Conservation (phyloP, 768 basidiomycete species). For the Trametes elegans region DNA sequence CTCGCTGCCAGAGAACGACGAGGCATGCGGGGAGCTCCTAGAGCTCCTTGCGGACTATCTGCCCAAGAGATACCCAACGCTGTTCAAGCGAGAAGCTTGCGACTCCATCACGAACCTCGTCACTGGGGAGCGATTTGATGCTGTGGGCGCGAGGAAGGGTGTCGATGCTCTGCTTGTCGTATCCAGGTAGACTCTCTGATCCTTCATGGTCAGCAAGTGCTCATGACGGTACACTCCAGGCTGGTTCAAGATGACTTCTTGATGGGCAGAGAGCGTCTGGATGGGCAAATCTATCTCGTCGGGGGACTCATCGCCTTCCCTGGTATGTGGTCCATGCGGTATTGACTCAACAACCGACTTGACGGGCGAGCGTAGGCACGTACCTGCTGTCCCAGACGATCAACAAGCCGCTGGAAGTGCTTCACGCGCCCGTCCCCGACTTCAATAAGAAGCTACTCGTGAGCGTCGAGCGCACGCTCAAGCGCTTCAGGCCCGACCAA, state of each 20-base stretch:
- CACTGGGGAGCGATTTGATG: constrained; percentile 24
- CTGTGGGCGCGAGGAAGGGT: constrained; percentile 17
- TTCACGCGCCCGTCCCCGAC: constrained; percentile 32
- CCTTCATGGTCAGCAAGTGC: neutral
- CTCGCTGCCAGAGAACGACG: constrained; percentile 36
- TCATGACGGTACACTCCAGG: constrained; percentile 18
- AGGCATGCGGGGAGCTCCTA: constrained; percentile 32
- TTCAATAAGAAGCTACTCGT: constrained; percentile 36
- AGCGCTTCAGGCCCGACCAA: constrained; percentile 32
- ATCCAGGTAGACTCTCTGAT: constrained; percentile 22
- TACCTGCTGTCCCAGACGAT: constrained; percentile 35
- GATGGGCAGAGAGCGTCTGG: constrained; percentile 34
- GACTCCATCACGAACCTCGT: constrained; percentile 30
- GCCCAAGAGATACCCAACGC: constrained; percentile 35
- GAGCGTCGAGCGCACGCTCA: constrained; percentile 37
- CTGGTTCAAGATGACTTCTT: constrained; percentile 36
- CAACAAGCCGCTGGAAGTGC: constrained; percentile 27
- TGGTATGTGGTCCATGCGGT: constrained; percentile 11
- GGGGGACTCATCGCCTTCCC: constrained; percentile 36
- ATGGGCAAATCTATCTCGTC: constrained; percentile 36
- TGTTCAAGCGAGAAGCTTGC: constrained; percentile 25
- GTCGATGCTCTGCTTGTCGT: constrained; percentile 29
- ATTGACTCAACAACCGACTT: neutral
- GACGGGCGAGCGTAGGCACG: constrained; percentile 24
- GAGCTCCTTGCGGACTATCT: constrained; percentile 33